Base-by-base conservation (phyloP, 495 filamentous ascomycete species). In the Penicillium cinerascens region DNA sequence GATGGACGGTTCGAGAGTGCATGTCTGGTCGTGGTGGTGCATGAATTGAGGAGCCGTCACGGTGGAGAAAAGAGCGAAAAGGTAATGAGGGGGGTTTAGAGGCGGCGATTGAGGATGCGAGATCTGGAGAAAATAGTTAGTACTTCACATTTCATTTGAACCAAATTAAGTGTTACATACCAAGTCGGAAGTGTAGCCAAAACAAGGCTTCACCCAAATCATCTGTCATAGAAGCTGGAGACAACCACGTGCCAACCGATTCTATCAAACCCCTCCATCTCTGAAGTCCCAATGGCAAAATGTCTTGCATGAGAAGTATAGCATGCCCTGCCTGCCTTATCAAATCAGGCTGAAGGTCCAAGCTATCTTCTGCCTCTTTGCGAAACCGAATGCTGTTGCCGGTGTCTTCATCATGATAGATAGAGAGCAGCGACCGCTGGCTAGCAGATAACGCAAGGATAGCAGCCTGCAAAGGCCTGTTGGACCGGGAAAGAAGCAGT, bases 121-220 rank as follows among this genome's bases (percentile, higher is more conserved):
- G 54, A 33, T 65, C 60, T 64, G 17, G 21, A 25, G 21, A 23
- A n/a, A 1, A 7, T 1, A 0, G 23, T 54, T 13, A 50, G 33
- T 40, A 38, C 7, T 17, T 35, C 5, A 15, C 4, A 0, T 16
- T 27, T 42, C n/a, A 16, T 4, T 44, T 1, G 4, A 11, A 36
- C 9, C 2, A 16, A 21, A 0, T 2, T 10, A n/a, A 20, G 4
- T 1, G 15, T 13, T 0, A 29, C 53, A 21, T 46, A 64, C 60
- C 63, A 13, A 65, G 33, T 40, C 56, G 26, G 33, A 65, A 58
- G 42, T 58, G 46, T 22, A 65, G 36, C 63, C 63, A 65, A 11
- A 65, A 58, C 9, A 60, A 40, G 7, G 56, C 51, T 15, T 63
- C 56, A 4, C 60, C 60, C 17, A 63, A 51, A 3, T 58, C 59